Evolutionary conservation across 2,329 filamentous ascomycete species (phyloP), one percentile per base, ranked within the genome.

Genomic region (Tolypocladium tundrense): DNA sequence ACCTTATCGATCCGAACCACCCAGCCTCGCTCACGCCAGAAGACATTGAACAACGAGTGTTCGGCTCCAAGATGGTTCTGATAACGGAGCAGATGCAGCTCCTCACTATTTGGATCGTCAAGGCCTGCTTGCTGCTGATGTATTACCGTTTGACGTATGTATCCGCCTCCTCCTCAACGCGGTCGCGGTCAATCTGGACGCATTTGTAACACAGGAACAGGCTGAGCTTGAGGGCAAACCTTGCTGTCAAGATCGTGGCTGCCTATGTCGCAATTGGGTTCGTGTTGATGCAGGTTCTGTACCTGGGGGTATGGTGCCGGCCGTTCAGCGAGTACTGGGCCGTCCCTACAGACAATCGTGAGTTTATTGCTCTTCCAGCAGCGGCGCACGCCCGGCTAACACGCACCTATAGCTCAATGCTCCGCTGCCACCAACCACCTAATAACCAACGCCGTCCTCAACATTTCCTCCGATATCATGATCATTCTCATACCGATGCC

Each of bases 51-150:
- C 70, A 74, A 39, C 72, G 81, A 54, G 66, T 72, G 0, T 71
- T 68, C 42, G 84, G 84, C 13, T 85, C 81, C 52, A 87, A 87
- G 73, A 79, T 83, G 72, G 83, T 86, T 1, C 73, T 86, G 42
- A 78, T 85, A 10, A 79, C 82, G 3, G 84, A 87, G 62, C 76
- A 86, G 68, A 78, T 80, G 64, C 87, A 88, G 72, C 73, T 86
- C 21, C 72, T 83, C 56, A 77, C 79, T 11, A 80, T 81, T 37
- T 85, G 80, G 78, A 68, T 73, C 0, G 73, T 83, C 61, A 86
- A 86, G 66, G 68, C 73, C 10, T 85, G 82, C 63, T 72, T 86
- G 61, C 66, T 86, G 40, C 69, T 84, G 60, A 77, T 85, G 74
- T 85, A 83, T 62, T 72, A 76, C 61, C 79, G 81, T 51, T 70